Evolutionary conservation across 139 green algal genomes (phyloP), one percentile per base, ranked within the genome.

Genomic region (Chlamydomonas sphaeroides): DNA sequence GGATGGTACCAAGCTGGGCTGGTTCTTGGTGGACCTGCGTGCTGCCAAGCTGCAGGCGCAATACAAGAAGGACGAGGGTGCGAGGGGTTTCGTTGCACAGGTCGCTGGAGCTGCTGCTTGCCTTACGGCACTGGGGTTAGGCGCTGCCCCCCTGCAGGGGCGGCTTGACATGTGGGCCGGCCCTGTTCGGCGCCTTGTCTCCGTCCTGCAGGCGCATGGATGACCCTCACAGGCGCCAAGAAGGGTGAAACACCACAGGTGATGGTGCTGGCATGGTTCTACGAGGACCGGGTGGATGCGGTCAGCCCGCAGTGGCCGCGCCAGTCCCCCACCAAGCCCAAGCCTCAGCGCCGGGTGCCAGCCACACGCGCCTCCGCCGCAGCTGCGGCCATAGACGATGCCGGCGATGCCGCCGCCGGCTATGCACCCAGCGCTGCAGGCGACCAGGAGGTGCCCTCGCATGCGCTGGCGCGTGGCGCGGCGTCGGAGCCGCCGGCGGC

Each of bases 1-100:
- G 42, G 88, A 88, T 42, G 84, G 79, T 21, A 84, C 73, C 25
- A 70, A 78, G 67, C 69, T 92, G 51, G 90, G 90, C 26, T 94
- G 89, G 89, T 75, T 87, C 49, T 69, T 93, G 38, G 63, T 94
- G n/a, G 87, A 91, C 83, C 42, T 92, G 25, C 82, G 89, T 5
- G 83, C 84, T 23, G 90, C 90, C 6, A 90, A 87, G 71, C 83
- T 93, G 61, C 85, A 91, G 33, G 57, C 63, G 3, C 80, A 89
- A 48, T 89, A 90, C 86, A 84, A 73, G n/a, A 87, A 88, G 39
- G 76, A 83, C 45, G 73, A 87, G 68, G 89, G 85, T 91, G 36
- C 6, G 86, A 20, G 30, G 18, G 32, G 76, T n/a, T n/a, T n/a
- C n/a, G n/a, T n/a, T n/a, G n/a, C n/a, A n/a, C n/a, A n/a, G n/a